A percentile compares a stretch with the other conserved stretches of the same genome.
Evolutionary conservation across 805 yeast species (phyloP).

Genomic region (Starmera quercuum): DNA sequence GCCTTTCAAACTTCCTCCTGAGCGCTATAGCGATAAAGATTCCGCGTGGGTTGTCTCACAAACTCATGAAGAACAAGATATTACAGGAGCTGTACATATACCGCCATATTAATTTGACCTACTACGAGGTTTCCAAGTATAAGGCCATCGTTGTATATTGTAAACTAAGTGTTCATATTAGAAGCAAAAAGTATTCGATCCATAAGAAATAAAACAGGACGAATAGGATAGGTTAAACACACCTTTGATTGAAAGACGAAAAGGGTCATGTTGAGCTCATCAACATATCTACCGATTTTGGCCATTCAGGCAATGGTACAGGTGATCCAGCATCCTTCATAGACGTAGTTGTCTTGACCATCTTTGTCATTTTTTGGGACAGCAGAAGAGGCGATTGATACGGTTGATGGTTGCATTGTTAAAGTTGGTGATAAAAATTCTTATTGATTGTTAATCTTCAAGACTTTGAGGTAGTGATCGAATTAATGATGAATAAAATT

Average conservation of each 20-base stretch:
- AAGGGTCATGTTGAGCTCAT: too few species aligned
- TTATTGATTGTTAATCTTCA: neutral
- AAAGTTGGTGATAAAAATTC: neutral
- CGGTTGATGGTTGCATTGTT: neutral
- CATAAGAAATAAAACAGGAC: too few species aligned
- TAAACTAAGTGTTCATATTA: too few species aligned
- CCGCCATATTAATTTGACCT: neutral
- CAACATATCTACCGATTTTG: too few species aligned
- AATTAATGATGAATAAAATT: too few species aligned
- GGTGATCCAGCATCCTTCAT: neutral
- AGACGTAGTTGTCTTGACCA: neutral
- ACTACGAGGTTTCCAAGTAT: too few species aligned
- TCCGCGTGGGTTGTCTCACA: constrained; percentile 35
- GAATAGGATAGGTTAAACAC: too few species aligned
- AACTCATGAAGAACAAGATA: neutral
- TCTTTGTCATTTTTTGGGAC: neutral
- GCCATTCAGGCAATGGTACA: neutral
- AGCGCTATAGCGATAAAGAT: constrained; percentile 30
- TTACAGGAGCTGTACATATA: neutral
- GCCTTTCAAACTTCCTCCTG: constrained; percentile 49
- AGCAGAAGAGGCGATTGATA: neutral
- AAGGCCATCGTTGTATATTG: too few species aligned
- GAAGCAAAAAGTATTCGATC: too few species aligned
- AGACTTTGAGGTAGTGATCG: too few species aligned
- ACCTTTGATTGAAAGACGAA: too few species aligned